These are phyloP conservation scores for Teunomyces funiuensis DNA, from an alignment of 805 yeast genomes.

Conservation along the genomic window DNA sequence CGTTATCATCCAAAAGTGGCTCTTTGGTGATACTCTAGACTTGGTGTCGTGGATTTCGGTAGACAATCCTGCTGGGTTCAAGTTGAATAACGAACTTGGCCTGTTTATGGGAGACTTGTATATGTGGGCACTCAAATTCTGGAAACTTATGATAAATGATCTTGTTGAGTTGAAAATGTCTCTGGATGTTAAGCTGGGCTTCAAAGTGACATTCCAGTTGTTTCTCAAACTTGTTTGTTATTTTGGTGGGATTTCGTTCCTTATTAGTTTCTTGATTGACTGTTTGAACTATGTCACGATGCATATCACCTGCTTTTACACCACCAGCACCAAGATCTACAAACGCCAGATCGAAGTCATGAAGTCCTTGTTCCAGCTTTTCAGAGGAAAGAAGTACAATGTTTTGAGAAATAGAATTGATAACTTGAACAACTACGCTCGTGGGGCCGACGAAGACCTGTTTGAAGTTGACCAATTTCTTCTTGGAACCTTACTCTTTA, in stretches of 20 bases:
- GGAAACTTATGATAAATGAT: slow-evolving; percentile 35
- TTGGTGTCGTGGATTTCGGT: slow-evolving; percentile 72
- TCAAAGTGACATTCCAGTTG: slow-evolving; percentile 4
- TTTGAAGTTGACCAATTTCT: slow-evolving; percentile 85
- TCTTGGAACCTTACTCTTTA: slow-evolving; percentile 85
- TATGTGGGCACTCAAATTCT: slow-evolving; percentile 77
- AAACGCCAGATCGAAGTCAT: slow-evolving; percentile 69
- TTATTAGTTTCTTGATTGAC: slow-evolving; percentile 68
- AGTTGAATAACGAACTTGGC: slow-evolving; percentile 83
- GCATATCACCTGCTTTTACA: slow-evolving; percentile 76
- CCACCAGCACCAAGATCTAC: slow-evolving; percentile 76
- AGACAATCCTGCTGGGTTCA: slow-evolving; percentile 88
- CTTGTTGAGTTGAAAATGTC: slow-evolving; percentile 6
- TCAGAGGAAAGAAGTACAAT: slow-evolving; percentile 87
- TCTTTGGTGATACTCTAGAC: slow-evolving; percentile 46
- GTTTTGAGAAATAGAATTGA: slow-evolving; percentile 84
- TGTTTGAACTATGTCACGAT: slow-evolving; percentile 58
- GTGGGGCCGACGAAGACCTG: slow-evolving; percentile 16
- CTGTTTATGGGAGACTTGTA: slow-evolving; percentile 82
- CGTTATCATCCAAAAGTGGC: slow-evolving; percentile 32
- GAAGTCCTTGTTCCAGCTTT: slow-evolving; percentile 74
- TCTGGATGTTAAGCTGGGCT: neutral
- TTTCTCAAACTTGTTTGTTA: slow-evolving; percentile 23
- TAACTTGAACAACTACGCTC: slow-evolving; percentile 52
- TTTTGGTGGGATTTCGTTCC: slow-evolving; percentile 65